These are phyloP conservation scores for Leccinum disarticulatum DNA, from an alignment of 768 basidiomycete genomes.

Conservation along the genomic window DNA sequence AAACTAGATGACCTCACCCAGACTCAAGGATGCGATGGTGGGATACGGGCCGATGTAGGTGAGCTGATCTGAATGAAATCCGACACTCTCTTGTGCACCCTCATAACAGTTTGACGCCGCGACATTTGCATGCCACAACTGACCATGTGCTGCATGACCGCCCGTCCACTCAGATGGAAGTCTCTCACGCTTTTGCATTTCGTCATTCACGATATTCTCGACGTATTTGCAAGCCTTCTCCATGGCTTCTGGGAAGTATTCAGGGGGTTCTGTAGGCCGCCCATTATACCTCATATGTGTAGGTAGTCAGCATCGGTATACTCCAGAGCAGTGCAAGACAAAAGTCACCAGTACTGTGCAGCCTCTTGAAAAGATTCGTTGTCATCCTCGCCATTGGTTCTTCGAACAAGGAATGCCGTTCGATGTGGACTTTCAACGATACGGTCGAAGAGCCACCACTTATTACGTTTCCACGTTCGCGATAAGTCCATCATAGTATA, in stretches of 20 bases:
- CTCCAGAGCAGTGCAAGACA: not conserved
- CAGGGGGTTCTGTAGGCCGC: constrained; percentile 53
- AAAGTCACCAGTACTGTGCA: constrained; percentile 68
- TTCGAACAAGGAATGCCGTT: constrained; percentile 74
- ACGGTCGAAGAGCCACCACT: constrained; percentile 84
- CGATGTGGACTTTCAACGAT: constrained; percentile 82
- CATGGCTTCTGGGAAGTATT: constrained; percentile 63
- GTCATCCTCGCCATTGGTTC: constrained; percentile 42
- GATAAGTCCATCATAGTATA: constrained; percentile 68
- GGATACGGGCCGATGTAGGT: constrained; percentile 83
- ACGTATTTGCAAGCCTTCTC: constrained; percentile 75
- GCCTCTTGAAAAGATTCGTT: constrained; percentile 65
- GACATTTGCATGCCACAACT: constrained; percentile 76
- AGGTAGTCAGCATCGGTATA: constrained; percentile 9
- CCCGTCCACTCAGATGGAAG: constrained; percentile 69
- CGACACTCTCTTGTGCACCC: constrained; percentile 79
- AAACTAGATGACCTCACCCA: constrained; percentile 46
- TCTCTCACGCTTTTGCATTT: constrained; percentile 59
- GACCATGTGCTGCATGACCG: constrained; percentile 20
- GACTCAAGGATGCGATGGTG: constrained; percentile 81
- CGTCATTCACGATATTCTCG: constrained; percentile 68
- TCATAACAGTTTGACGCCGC: constrained; percentile 85
- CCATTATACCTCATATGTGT: constrained; percentile 71
- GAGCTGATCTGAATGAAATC: constrained; percentile 78
- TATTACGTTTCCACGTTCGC: constrained; percentile 64